These are phyloP conservation scores for Brassica nigra DNA, from an alignment of 345 rosid genomes.

Conservation along the genomic window DNA sequence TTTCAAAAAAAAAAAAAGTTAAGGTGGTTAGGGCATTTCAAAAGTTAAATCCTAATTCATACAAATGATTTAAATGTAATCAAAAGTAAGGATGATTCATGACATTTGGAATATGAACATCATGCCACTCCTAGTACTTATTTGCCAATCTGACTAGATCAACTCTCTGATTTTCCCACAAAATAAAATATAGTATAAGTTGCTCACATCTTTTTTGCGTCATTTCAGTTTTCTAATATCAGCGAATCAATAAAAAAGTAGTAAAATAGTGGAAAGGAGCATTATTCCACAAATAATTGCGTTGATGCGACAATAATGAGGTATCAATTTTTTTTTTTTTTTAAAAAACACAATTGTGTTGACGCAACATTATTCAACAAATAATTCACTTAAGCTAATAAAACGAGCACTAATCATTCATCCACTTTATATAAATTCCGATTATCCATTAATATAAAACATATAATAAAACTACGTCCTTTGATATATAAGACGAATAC, in stretches of 20 bases:
- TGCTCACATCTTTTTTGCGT: not conserved
- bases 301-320: too few species aligned
- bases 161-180: not conserved
- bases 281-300: too few species aligned
- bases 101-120: not conserved
- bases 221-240: not conserved
- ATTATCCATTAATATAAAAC: not conserved
- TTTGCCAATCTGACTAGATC: not conserved
- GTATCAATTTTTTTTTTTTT: too few species aligned
- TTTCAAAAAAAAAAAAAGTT: too few species aligned
- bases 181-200: not conserved
- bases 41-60: not conserved
- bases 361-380: not conserved
- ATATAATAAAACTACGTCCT: not conserved
- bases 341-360: not conserved
- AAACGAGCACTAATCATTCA: not conserved
- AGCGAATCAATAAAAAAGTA: not conserved
- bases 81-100: not conserved
- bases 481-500: not conserved
- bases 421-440: not conserved
- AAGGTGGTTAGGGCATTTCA: not conserved
- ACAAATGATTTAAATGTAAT: not conserved
- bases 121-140: not conserved
- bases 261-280: too few species aligned
- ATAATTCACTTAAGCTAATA: not conserved